These are phyloP conservation scores for Akanthomyces uredinophilus DNA, from an alignment of 2,329 filamentous ascomycete genomes.

Conservation along the genomic window DNA sequence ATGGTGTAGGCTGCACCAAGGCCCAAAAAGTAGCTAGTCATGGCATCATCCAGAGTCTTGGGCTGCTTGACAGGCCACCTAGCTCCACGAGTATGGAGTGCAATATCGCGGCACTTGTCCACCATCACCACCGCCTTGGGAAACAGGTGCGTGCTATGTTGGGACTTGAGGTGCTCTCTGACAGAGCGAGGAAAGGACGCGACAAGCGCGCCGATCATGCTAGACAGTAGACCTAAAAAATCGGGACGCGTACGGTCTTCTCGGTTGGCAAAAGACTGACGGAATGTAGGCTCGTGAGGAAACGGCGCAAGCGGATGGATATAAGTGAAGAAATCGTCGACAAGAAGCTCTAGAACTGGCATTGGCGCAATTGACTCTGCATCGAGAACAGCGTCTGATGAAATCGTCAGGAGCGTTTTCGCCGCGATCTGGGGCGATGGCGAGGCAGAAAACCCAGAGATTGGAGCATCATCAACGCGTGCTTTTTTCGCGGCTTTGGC, in stretches of 20 bases:
- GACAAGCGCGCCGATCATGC: slow-evolving; percentile 70
- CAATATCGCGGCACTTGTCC: slow-evolving; percentile 65
- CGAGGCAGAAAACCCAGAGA: slow-evolving; percentile 23
- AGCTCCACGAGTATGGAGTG: slow-evolving; percentile 60
- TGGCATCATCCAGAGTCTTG: slow-evolving; percentile 51
- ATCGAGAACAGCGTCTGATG: slow-evolving; percentile 39
- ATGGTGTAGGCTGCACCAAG: slow-evolving; percentile 63
- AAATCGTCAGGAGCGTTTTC: slow-evolving; percentile 44
- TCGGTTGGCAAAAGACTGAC: slow-evolving; percentile 60
- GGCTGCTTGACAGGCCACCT: slow-evolving; percentile 43
- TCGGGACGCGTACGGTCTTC: slow-evolving; percentile 61
- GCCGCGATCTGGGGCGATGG: slow-evolving; percentile 43
- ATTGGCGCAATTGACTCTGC: slow-evolving; percentile 68
- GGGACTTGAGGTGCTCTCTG: slow-evolving; percentile 60
- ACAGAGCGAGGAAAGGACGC: slow-evolving; percentile 71
- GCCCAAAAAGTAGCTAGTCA: slow-evolving; percentile 71
- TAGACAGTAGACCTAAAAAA: slow-evolving; percentile 66
- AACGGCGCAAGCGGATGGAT: slow-evolving; percentile 74
- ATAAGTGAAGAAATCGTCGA: slow-evolving; percentile 81
- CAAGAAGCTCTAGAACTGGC: slow-evolving; percentile 60
- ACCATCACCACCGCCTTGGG: slow-evolving; percentile 66
- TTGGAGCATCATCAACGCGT: slow-evolving; percentile 35
- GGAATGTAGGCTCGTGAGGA: slow-evolving; percentile 73
- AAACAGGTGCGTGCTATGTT: slow-evolving; percentile 60
- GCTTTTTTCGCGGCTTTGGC: slow-evolving; percentile 48